Base-by-base conservation (phyloP, 78 protist species). In the Isochrysis galbana region DNA sequence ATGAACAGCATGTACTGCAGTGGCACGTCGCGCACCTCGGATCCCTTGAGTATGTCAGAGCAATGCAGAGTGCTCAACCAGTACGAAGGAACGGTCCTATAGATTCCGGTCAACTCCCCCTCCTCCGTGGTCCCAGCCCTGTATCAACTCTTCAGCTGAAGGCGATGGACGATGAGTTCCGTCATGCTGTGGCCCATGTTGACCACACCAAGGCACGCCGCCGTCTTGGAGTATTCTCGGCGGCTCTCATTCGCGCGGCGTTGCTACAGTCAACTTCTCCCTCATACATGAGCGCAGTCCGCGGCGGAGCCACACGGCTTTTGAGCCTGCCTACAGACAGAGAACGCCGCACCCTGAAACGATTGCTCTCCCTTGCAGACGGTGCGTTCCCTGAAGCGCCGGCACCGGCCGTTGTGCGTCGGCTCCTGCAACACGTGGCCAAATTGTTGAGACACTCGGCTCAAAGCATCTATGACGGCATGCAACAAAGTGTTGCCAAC, bases 1-100 rank as follows among this genome's bases (percentile, higher is more conserved):
- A 11, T 21, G 84, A 77, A 46, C 84, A 77, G 84, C 84, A 77
- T 29, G 46, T 32, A 46, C 84, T 77, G 46, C 84, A 77, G 84
- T 77, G 84, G 84, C 23, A 1, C n/a, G 47, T 77, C 22, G 0
- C 19, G 19, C 84, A 77, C 5, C 84, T 77, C n/a, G 26, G 29
- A n/a, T n/a, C n/a, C n/a, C n/a, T n/a, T n/a, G n/a, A n/a, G n/a
- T n/a, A n/a, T n/a, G n/a, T n/a, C n/a, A n/a, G n/a, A n/a, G n/a
- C n/a, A n/a, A n/a, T n/a, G n/a, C n/a, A n/a, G n/a, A n/a, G n/a
- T n/a, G n/a, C n/a, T n/a, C n/a, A n/a, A n/a, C n/a, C n/a, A n/a
- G n/a, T n/a, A n/a, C n/a, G n/a, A n/a, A n/a, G n/a, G n/a, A n/a
- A n/a, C n/a, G n/a, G n/a, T n/a, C n/a, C n/a, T n/a, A n/a, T n/a